phyloP scores from a whole-genome alignment of 140 eudicot species.

The Bidens hawaiensis region DNA sequence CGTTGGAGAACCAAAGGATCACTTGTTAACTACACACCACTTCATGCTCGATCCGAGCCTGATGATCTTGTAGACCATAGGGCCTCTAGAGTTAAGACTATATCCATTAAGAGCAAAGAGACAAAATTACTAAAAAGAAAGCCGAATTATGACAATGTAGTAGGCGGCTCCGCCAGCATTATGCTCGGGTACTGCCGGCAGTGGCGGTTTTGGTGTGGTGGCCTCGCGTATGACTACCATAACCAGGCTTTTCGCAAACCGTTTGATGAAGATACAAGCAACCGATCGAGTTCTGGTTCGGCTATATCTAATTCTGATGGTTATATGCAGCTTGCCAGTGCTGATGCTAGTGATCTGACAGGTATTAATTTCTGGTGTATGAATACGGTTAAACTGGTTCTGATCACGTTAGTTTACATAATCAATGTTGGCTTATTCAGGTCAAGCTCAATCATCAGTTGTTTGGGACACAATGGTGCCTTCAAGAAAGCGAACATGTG shows the following conservation, averaged over 20 bases:
- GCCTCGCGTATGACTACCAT: slow-evolving; percentile 31
- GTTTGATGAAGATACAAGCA: slow-evolving; percentile 84
- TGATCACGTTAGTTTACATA: too few species aligned
- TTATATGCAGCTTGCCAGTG: slow-evolving; percentile 74
- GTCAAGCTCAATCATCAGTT: slow-evolving; percentile 65
- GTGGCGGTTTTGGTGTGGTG: slow-evolving; percentile 19
- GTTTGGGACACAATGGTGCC: slow-evolving; percentile 91
- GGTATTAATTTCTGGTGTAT: slow-evolving; percentile 35
- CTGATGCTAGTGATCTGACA: slow-evolving; percentile 92
- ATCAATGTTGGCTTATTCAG: slow-evolving; percentile 28
- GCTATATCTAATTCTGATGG: slow-evolving; percentile 94
- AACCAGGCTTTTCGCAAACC: slow-evolving; percentile 44
- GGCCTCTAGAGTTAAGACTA: slow-evolving; percentile 50
- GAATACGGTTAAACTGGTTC: background rate
- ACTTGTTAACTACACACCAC: slow-evolving; percentile 81
- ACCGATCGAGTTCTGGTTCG: slow-evolving; percentile 96
- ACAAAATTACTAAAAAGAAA: slow-evolving; percentile 77
- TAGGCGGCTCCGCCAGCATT: slow-evolving; percentile 29
- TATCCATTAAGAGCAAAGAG: slow-evolving; percentile 67
- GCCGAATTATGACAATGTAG: slow-evolving; percentile 42
- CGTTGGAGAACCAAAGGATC: slow-evolving; percentile 99
- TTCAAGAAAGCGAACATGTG: slow-evolving; percentile 84
- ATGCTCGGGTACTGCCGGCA: slow-evolving; percentile 37
- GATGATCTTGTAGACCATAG: slow-evolving; percentile 69
- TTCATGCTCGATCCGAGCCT: slow-evolving; percentile 80